These are phyloP conservation scores for Tolypocladium tropicale DNA, from an alignment of 2,329 filamentous ascomycete species.

Conservation along the genomic window DNA sequence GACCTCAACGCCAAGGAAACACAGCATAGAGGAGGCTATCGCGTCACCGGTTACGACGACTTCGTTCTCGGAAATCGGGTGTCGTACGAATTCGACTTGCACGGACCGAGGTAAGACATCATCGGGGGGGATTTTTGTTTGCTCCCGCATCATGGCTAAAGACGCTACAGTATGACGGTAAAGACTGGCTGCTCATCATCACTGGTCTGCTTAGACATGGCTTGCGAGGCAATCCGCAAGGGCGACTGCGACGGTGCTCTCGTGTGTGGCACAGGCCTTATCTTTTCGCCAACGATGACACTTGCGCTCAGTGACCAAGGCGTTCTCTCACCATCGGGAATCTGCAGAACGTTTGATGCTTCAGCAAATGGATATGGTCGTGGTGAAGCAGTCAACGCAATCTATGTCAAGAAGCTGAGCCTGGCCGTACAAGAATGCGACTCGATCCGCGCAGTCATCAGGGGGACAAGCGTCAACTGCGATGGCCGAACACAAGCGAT, in stretches of 20 bases:
- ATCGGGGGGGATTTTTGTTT: too few species aligned
- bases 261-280: slow-evolving; percentile 12
- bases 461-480: slow-evolving; percentile 18
- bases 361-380: slow-evolving; percentile 30
- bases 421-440: slow-evolving; percentile 31
- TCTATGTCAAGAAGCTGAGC: slow-evolving; percentile 28
- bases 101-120: not conserved
- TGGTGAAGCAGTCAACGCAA: slow-evolving; percentile 25
- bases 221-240: slow-evolving; percentile 11
- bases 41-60: slow-evolving; percentile 14
- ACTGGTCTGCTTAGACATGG: slow-evolving; percentile 16
- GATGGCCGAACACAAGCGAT: slow-evolving; percentile 31
- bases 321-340: slow-evolving; percentile 12
- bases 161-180: slow-evolving; percentile 13
- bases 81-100: slow-evolving; percentile 19
- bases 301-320: slow-evolving; percentile 3
- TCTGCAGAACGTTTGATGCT: slow-evolving; percentile 17
- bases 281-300: slow-evolving; percentile 9
- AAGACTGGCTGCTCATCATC: slow-evolving; percentile 21
- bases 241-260: slow-evolving; percentile 14
- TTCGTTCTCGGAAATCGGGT: slow-evolving; percentile 18
- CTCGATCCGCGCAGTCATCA: slow-evolving; percentile 9
- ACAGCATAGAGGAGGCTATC: slow-evolving; percentile 3
- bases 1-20: slow-evolving; percentile 3
- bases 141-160: not conserved